Base-by-base conservation (phyloP, 768 basidiomycete genomes). In the Leccinum rimulosum region DNA sequence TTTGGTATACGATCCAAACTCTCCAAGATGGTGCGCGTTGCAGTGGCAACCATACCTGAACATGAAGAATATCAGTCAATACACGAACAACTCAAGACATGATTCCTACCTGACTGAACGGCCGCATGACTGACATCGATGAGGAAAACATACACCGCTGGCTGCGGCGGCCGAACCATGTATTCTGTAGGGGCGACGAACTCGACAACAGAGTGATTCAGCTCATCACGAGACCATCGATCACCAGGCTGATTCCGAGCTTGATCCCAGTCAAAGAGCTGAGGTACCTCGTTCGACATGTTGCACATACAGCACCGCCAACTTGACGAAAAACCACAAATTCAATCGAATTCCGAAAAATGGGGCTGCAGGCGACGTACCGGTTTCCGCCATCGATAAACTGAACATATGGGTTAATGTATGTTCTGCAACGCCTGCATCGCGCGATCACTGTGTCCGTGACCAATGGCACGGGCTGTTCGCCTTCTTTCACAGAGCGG, bases 301-400 rank as follows among this genome's bases (percentile, higher is more conserved):
- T 89, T 92, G 74, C 97, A 99, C 94, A 99, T 94, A 75, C 94
- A 96, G 74, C 97, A 99, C 71, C 97, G 91, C 97, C 97, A 99
- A 62, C 91, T 89, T 56, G 22, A 57, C 14, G 27, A 50, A 10
- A 38, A 4, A 31, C 2, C 1, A 45, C 3, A 33, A n/a, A 58
- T 67, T 35, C 61, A 57, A 57, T 52, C 35, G 54, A 35, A 36
- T 6, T 11, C 3, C 4, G 6, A 48, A 35, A 9, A 35, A 25
- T 1, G 15, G 52, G 36, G n/a, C 6, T 43, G 43, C 4, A 33
- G 17, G 30, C 59, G 56, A 76, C 80, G 61, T 63, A 88, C 84
- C 94, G 86, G 75, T 94, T 95, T 31, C 97, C 97, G 56, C 95
- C 95, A 68, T 99, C 97, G 68, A 98, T 93, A 74, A 98, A 98